Base-by-base conservation (phyloP, 352 stramenopile genomes). In the Phytophthora foliorum region DNA sequence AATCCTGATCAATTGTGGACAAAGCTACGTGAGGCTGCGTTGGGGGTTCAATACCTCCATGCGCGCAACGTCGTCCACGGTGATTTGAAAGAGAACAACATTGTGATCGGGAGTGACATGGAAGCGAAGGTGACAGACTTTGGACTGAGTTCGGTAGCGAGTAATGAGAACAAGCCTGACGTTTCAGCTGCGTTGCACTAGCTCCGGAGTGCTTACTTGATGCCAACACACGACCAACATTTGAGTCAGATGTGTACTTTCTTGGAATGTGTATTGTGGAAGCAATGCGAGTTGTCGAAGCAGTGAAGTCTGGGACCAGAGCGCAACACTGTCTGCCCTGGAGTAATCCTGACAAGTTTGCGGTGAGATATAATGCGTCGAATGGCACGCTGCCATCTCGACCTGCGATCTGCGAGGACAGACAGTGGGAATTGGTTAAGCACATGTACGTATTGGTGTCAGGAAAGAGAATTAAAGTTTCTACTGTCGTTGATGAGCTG, bases 191-290 rank as follows among this genome's bases (percentile, higher is more conserved):
- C 62, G 16, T 59, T 42, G 9, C 17, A 25, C 16, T 32, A 5
- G 38, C 38, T 2, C 38, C 38, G 16, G 38, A 45, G 17, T 45
- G 38, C 17, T 45, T 42, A 19, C 3, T 22, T 22, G 17, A 19
- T 45, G 17, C 38, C 17, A 22, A 45, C 6, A 45, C 38, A 22
- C 38, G 38, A 17, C 38, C 38, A 11, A 45, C 16, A 41, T 45
- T 45, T 45, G 38, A 16, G 16, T 67, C 67, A 3, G 66, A 74
- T 31, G 31, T 74, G 2, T 70, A 70, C 17, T 70, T 60, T 52
- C 27, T 70, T 2, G 60, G 67, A 24, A 68, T 75, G 67, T 72
- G 61, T 29, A 72, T 75, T 42, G 22, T 75, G 21, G 61, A 75
- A 57, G 56, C 67, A 24, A 8, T 45, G 38, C 38, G 38, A 22